Base-by-base conservation (phyloP, 331 rosid genomes). In the Telfairia occidentalis region DNA sequence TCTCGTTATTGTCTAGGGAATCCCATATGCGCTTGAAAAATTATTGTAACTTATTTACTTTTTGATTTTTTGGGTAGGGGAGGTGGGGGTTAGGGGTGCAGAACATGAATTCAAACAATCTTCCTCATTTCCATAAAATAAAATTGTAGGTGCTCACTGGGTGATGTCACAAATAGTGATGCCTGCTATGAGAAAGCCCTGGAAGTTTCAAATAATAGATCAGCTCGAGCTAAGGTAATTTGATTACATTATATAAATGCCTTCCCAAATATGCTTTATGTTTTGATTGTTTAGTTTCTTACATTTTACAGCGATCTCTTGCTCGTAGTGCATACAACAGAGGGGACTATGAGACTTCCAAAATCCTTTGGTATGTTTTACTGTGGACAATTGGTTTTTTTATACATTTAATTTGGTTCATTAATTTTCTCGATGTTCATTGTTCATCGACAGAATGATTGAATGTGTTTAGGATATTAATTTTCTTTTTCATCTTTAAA, bases 301-400 rank as follows among this genome's bases (percentile, higher is more conserved):
- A 71, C 71, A 54, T 12, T 78, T 86, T 78, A 46, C 87, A 94
- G 98, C 84, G 96, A 64, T 86, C 97, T 58, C 92, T 94, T 78
- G 98, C 98, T 59, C 96, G 92, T 59, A 91, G 87, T 88, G 98
- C 98, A 16, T 94, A 94, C 82, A 88, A 88, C 78, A 91, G 96
- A 86, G 98, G 96, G 82, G 98, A 94, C 50, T 94, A 88, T 75
- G 87, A 83, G 84, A 78, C 55, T 46, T 86, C 98, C 34, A 88
- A 87, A 89, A 73, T 77, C 73, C 80, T 91, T 21, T 94, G 98
- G 98, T 90, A 49, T 43, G 79, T 81, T 70, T 81, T 42, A 53
- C 48, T 52, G 79, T 63, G 77, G 69, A 54, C 55, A 28, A 79
- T 76, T 71, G 40, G 8, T 9, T 18, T 53, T 29, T 9, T 53